These are phyloP conservation scores for Chalaropsis thielavioides DNA, from an alignment of 2,329 filamentous ascomycete species.

Conservation along the genomic window DNA sequence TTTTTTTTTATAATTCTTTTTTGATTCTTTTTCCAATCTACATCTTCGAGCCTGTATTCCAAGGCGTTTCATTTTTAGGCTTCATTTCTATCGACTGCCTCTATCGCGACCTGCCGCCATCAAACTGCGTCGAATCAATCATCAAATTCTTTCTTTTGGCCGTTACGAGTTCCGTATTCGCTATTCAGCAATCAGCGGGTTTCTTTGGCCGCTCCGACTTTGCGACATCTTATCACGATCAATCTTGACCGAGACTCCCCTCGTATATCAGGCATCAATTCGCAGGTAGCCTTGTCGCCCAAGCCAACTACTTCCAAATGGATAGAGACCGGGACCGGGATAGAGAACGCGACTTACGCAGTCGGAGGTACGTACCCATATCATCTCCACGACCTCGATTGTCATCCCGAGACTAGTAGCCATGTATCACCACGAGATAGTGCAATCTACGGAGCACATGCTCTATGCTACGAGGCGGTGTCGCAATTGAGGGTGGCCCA, in stretches of 20 bases:
- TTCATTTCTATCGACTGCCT: not conserved
- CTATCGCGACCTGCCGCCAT: not conserved
- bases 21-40: not conserved
- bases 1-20: not conserved
- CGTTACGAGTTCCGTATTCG: not conserved
- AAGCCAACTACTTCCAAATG: not conserved
- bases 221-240: not conserved
- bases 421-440: not conserved
- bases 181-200: not conserved
- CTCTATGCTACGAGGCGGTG: no score
- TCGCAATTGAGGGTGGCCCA: no score
- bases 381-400: no score
- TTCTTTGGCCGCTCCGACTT: not conserved
- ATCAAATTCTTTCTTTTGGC: not conserved
- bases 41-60: not conserved
- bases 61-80: not conserved
- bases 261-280: not conserved
- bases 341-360: conserved; percentile 25
- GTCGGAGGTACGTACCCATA: conserved; percentile 25
- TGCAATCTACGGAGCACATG: no score
- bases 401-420: not conserved
- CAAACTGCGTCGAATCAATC: not conserved
- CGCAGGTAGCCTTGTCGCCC: not conserved
- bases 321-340: conserved; percentile 11
- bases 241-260: not conserved